Conservation (phyloP, 805 yeast species). For the Zygosaccharomyces lentus region DNA sequence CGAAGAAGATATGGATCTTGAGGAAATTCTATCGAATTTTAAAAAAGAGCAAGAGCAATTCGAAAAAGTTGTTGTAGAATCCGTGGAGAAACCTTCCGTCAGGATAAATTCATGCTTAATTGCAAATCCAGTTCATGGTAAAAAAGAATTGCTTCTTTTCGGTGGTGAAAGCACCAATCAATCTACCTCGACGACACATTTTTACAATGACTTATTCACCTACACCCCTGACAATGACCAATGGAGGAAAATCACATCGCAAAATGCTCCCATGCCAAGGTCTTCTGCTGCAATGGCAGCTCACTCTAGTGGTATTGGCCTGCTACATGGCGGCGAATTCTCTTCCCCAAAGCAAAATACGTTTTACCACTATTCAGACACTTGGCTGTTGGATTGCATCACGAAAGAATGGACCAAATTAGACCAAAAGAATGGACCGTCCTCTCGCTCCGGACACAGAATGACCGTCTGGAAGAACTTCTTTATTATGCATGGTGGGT, state of each 20-base stretch:
- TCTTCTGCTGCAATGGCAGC: conserved; percentile 91
- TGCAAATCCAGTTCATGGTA: conserved; percentile 69
- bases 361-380: conserved; percentile 93
- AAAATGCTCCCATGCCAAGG: conserved; percentile 86
- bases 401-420: conserved; percentile 87
- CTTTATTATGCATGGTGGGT: conserved; percentile 84
- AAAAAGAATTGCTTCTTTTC: conserved; percentile 72
- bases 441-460: conserved; percentile 89
- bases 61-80: conserved; percentile 62
- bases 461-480: conserved; percentile 89
- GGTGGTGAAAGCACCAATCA: conserved; percentile 76
- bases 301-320: conserved; percentile 82
- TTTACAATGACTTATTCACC: conserved; percentile 75
- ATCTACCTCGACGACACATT: conserved; percentile 49
- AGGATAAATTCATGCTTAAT: conserved; percentile 74
- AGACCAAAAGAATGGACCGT: conserved; percentile 71
- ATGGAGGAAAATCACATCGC: conserved; percentile 77
- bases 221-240: conserved; percentile 71
- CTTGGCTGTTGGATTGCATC: conserved; percentile 86
- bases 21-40: conserved; percentile 70
- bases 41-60: conserved; percentile 77
- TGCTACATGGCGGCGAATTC: conserved; percentile 95
- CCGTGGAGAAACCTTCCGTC: conserved; percentile 55
- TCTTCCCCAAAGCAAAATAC: conserved; percentile 94
- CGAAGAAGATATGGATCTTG: conserved; percentile 79